Evolutionary conservation across 164 flowering plant genomes (phyloP), one percentile per base, ranked within the genome.

Genomic region (Tetracentron sinense): DNA sequence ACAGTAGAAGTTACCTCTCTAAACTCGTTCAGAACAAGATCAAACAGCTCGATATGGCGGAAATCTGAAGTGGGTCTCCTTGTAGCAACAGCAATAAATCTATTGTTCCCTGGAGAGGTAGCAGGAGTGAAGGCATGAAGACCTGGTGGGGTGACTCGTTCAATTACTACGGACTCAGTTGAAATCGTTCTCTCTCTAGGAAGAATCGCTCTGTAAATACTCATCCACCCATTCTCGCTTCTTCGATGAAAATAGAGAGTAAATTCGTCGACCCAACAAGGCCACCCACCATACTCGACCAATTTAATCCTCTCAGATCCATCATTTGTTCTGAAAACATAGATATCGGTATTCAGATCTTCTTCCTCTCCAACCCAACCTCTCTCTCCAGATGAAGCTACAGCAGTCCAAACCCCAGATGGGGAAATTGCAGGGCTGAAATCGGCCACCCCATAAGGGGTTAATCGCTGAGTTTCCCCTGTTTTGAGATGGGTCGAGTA

Each of bases 101-200:
- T 78, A 19, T 78, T 60, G 68, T 79, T 77, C 4, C 71, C 75
- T 2, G 71, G 61, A 6, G 83, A 83, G 51, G 89, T 78, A 8
- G 90, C 93, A 1, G 96, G 96, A 0, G 98, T 89, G 84, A 92
- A 92, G 21, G 86, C 87, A 77, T 92, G 98, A 22, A 89, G 50
- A 53, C 95, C 96, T 25, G 93, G 91, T 49, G 93, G 98, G 1
- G 95, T 89, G 73, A 92, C 79, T 62, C 96, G 83, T 46, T 81
- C 74, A 42, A 85, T 62, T 17, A 25, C 64, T 31, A 81, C 86
- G 11, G 81, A 76, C 26, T 72, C 80, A 5, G 54, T 57, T 2
- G 61, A 59, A 47, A 67, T 16, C 56, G 60, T 50, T 6, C 73
- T 69, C 0, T 33, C 6, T 20, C 62, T 49, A 15, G 82, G 82